Evolutionary conservation across 2,329 filamentous ascomycete genomes (phyloP), one percentile per base, ranked within the genome.

Genomic region (Fusarium chaquense): DNA sequence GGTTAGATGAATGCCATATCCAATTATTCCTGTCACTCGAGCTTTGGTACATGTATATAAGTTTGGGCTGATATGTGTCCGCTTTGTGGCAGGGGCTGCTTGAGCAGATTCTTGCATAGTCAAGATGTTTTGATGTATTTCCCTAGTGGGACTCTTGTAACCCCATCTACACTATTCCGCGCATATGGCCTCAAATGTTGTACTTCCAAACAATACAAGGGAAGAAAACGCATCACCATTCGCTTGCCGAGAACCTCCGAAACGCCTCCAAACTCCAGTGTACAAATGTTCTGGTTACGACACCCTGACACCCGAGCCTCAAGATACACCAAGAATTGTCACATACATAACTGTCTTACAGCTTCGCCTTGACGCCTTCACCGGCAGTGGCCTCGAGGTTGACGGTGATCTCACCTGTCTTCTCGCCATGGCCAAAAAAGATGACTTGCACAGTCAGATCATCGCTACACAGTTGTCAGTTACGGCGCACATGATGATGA

Each of bases 381-480:
- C 77, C 73, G 40, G 91, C 93, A 64, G 91, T 97, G 3, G 96
- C 96, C 76, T 98, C 95, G 69, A 91, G 85, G 80, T 98, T 99
- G 61, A 97, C 79, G 7, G 91, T 87, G 7, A 98, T 91, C 68
- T 91, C 90, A 36, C 94, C 94, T 32, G 87, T 91, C 78, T 90
- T 90, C 55, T 90, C 84, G 36, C 91, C 89, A 73, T 97, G 89
- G 64, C 96, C 96, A 75, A 99, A 99, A 86, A 99, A 99, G 76
- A 99, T 97, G 65, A 99, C 96, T 80, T 99, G 93, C 18, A 99
- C 95, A 0, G 96, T 99, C 68, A 99, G 83, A 78, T 99, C 96
- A 78, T 99, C 96, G 72, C 93, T 95, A 44, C 8, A 38, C 46
- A 74, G 49, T 75, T 75, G 28, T 67, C 56, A 59, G 68, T 45